Conservation (phyloP, 2,329 filamentous ascomycete species). For the Diaporthe capsici region DNA sequence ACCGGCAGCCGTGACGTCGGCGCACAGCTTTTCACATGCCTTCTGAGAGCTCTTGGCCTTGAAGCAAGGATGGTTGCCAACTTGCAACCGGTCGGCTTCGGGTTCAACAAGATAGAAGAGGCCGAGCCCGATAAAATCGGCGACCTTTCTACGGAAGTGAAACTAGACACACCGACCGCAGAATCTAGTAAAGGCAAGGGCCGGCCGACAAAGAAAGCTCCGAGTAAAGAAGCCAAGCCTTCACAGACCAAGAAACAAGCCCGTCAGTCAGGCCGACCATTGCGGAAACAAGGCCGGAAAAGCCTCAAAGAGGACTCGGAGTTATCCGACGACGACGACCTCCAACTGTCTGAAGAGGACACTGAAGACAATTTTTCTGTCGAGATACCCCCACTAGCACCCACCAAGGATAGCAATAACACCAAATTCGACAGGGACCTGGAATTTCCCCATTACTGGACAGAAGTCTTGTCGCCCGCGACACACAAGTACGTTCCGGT, state of each 20-base stretch:
- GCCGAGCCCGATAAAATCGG: conserved; percentile 66
- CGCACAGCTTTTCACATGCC: conserved; percentile 88
- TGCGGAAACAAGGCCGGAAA: conserved; percentile 31
- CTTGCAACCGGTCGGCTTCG: conserved; percentile 89
- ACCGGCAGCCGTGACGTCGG: conserved; percentile 89
- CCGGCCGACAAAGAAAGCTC: conserved; percentile 40
- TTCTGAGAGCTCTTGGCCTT: conserved; percentile 84
- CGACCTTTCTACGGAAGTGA: conserved; percentile 41
- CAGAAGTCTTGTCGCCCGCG: conserved; percentile 86
- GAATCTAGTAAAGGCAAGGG: conserved; percentile 43
- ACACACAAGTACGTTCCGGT: conserved; percentile 85
- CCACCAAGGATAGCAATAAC: conserved; percentile 49
- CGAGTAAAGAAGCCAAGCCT: conserved; percentile 43
- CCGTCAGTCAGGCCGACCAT: conserved; percentile 13
- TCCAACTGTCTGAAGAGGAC: conserved; percentile 63
- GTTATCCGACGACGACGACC: conserved; percentile 61
- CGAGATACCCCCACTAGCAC: conserved; percentile 63
- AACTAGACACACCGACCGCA: conserved; percentile 24
- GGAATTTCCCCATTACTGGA: conserved; percentile 92
- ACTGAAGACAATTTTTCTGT: conserved; percentile 73
- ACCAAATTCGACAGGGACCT: conserved; percentile 79
- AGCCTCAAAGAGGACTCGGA: conserved; percentile 49
- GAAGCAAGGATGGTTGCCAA: conserved; percentile 88
- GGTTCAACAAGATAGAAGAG: conserved; percentile 90
- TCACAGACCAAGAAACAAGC: conserved; percentile 19